Evolutionary conservation across 2,329 filamentous ascomycete genomes (phyloP), one percentile per base, ranked within the genome.

Genomic region (Fusarium chlamydosporum): DNA sequence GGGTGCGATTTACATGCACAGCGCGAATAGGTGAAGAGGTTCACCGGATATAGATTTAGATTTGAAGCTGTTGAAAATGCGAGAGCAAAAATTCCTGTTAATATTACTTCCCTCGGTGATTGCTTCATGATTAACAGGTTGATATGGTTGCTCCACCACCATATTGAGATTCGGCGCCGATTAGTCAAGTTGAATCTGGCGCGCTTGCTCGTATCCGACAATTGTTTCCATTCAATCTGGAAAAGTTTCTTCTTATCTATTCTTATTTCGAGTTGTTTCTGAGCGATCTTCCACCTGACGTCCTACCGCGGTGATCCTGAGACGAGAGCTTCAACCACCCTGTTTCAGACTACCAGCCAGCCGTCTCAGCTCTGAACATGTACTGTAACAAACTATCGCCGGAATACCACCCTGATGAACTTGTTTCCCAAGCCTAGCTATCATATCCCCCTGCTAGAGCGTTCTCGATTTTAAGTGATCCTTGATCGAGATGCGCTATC

Each of bases 21-120:
- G 67, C 61, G 69, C 65, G 69, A 72, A 50, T 38, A 38, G 56
- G 60, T 61, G 61, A 58, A 65, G 60, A 57, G 46, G 58, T 42
- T 60, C 57, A 56, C 62, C 56, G 61, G 72, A 72, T 47, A 73
- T 74, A 74, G 70, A 74, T 61, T 68, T 74, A 74, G 72, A 74
- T 73, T 67, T 68, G 66, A 64, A 65, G 67, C 51, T 56, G 63
- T 65, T 52, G 34, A 57, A 72, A 74, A 65, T 61, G 58, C 66
- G 41, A 68, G 58, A 71, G 57, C 65, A 74, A 62, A 71, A 42
- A 56, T 72, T 70, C 54, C 57, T 56, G 23, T 59, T 64, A 38
- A 38, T 11, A 11, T 9, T n/a, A 16, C 4, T 20, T 20, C 18
- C 16, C 16, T 27, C n/a, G 15, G 16, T 34, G 20, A 40, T 15